phyloP scores from a whole-genome alignment of 106 monocot genomes.

The Xerophyta viscosa region DNA sequence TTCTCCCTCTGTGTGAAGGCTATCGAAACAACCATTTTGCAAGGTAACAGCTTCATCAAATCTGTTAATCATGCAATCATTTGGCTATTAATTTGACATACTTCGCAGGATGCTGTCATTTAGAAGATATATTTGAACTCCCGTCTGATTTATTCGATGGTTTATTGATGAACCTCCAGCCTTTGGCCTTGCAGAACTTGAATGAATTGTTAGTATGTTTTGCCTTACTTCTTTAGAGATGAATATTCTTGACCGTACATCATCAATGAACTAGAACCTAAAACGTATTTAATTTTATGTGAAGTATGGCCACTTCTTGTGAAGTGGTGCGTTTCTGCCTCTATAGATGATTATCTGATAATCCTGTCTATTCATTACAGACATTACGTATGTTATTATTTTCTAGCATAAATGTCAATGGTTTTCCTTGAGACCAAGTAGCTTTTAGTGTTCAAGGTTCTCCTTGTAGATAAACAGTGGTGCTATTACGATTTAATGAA shows the following conservation, averaged over 20 bases:
- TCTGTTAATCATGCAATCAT: not conserved
- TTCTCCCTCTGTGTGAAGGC: conserved; percentile 22
- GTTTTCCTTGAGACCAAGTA: too few relatives aligned
- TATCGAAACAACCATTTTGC: conserved; percentile 3
- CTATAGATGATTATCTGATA: too few relatives aligned
- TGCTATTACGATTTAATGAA: too few relatives aligned
- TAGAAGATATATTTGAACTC: conserved; percentile 34
- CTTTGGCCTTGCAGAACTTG: conserved; percentile 35
- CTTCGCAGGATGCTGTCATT: conserved; percentile 12
- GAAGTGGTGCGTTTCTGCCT: too few relatives aligned
- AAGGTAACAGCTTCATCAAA: conserved; percentile 2
- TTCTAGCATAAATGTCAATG: not conserved
- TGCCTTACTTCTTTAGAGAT: not conserved
- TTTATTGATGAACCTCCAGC: conserved; percentile 18
- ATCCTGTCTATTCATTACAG: too few relatives aligned
- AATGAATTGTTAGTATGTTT: conserved; percentile 22
- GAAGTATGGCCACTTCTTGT: too few relatives aligned
- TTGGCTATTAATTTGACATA: not conserved
- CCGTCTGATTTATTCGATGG: conserved; percentile 26
- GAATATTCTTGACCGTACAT: too few relatives aligned
- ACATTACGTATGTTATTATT: too few relatives aligned
- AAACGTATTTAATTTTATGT: too few relatives aligned
- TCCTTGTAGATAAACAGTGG: too few relatives aligned
- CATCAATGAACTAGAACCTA: too few relatives aligned
- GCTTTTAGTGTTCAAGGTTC: too few relatives aligned